A percentile compares a stretch with the other conserved stretches of the same genome.
These are phyloP conservation scores for Leptographium radiaticola DNA, from an alignment of 2,329 filamentous ascomycete species.

Conservation along the genomic window DNA sequence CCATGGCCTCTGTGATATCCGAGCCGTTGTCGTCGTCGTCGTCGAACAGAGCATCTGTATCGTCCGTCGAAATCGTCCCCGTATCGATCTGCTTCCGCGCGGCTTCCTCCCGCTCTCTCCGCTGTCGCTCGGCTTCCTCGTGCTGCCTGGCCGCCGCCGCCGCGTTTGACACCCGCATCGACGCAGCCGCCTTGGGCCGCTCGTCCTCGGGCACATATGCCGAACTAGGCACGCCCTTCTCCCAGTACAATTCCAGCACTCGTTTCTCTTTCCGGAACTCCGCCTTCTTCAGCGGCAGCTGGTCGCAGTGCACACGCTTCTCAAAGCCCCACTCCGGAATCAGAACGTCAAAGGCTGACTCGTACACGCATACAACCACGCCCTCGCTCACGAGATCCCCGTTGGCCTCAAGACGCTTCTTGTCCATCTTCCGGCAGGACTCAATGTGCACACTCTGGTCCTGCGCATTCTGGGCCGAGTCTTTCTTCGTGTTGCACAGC, in stretches of 20 bases:
- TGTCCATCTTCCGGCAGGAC: constrained; percentile 91
- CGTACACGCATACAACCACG: constrained; percentile 93
- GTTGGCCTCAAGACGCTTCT: constrained; percentile 70
- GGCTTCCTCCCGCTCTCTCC: constrained; percentile 79
- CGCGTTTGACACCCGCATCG: constrained; percentile 61
- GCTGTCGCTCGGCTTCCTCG: constrained; percentile 67
- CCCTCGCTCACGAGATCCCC: constrained; percentile 91
- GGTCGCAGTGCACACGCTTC: constrained; percentile 97
- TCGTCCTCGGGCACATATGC: constrained; percentile 96
- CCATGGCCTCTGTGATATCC: constrained; percentile 81
- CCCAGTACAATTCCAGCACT: constrained; percentile 94
- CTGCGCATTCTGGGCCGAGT: constrained; percentile 92
- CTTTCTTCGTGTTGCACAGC: constrained; percentile 97
- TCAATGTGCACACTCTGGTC: constrained; percentile 99
- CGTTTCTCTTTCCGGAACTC: constrained; percentile 96
- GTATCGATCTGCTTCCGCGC: constrained; percentile 90
- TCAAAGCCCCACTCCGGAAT: constrained; percentile 98
- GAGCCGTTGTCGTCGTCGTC: constrained; percentile 81
- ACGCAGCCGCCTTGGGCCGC: constrained; percentile 69
- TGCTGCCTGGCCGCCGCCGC: constrained; percentile 66
- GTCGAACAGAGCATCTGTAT: constrained; percentile 90
- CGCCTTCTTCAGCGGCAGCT: constrained; percentile 96
- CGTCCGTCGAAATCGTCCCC: constrained; percentile 83
- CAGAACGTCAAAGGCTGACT: constrained; percentile 94
- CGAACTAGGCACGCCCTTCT: constrained; percentile 95